Conservation (phyloP, 257 asterid genomes). For the Salvia hispanica region DNA sequence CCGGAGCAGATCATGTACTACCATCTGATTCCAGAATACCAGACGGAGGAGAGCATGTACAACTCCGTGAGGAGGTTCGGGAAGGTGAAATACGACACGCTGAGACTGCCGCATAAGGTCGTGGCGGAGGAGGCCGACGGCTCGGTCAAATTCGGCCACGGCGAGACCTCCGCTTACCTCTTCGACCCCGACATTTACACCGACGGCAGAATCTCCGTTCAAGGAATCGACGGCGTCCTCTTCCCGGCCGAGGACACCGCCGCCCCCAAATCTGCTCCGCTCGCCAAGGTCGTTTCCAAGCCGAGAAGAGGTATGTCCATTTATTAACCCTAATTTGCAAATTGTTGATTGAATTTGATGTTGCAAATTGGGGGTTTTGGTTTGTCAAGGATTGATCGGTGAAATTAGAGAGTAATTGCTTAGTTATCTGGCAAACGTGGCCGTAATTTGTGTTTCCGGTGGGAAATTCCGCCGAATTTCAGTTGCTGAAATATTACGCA, state of each 20-base stretch:
- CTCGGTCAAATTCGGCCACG: conserved; percentile 78
- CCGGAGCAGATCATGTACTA: conserved; percentile 67
- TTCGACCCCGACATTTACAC: conserved; percentile 94
- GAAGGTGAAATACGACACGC: conserved; percentile 72
- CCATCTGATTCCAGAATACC: conserved; percentile 68
- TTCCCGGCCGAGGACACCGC: conserved; percentile 62
- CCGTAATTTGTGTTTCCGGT: conserved; percentile 22
- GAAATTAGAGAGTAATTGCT: neutral
- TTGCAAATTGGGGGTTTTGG: neutral
- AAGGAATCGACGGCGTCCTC: conserved; percentile 89
- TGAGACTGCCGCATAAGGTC: conserved; percentile 83
- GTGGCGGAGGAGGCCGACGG: conserved; percentile 95
- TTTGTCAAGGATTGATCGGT: neutral
- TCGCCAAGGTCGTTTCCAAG: conserved; percentile 53
- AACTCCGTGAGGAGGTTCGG: conserved; percentile 89
- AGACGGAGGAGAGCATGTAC: conserved; percentile 96
- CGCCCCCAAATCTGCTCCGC: conserved; percentile 50
- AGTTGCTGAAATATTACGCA: conserved; percentile 16
- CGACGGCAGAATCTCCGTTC: conserved; percentile 40
- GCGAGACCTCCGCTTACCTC: conserved; percentile 81
- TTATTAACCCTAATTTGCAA: neutral
- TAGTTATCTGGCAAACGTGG: neutral
- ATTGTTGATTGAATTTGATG: neutral
- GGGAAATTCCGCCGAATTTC: conserved; percentile 21
- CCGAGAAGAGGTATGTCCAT: conserved; percentile 64